Evolutionary conservation across 2,329 filamentous ascomycete species (phyloP), one percentile per base, ranked within the genome.

Genomic region (Aulographum hederae): DNA sequence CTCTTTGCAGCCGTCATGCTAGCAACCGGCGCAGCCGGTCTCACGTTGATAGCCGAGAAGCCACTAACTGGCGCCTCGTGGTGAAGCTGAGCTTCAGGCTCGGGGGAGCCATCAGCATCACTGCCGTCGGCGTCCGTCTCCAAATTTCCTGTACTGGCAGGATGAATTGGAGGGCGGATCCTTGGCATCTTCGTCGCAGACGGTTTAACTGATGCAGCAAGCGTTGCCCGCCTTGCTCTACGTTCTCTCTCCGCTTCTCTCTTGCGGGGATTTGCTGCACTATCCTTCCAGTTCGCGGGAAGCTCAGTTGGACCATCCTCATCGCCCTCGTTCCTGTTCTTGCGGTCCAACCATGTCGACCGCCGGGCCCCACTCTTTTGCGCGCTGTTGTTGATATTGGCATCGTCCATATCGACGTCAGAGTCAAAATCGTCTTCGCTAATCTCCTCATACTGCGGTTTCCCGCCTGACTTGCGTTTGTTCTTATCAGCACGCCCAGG

Each of bases 281-380:
- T 46, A 21, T 59, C 56, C 27, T 48, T 50, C 36, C 53, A 57
- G 30, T 58, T 43, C 5, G 48, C 40, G 2, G 59, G 58, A 0
- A 63, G 44, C 35, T 59, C 53, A 4, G 55, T 53, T 3, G 56
- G 57, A 3, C 57, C 34, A 29, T 57, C 56, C 17, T 55, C 45
- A 18, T 56, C 53, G 12, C 47, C 54, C 32, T 53, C 43, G 25
- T 57, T 29, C 45, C 36, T 43, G 17, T 27, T 20, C 8, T 54
- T 55, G 3, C 52, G 48, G 13, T 54, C 53, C 6, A 43, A 18
- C 41, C 40, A 16, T 41, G 38, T 33, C 23, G 36, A 3, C 37
- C 35, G 18, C 37, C 38, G 4, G 28, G 31, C 10, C 8, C 38
- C 38, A 30, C 37, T 36, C 12, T 4, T 8, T 36, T 20, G 15